These are phyloP conservation scores for Escovopsis sp. DNA, from an alignment of 2,329 filamentous ascomycete species.

Conservation along the genomic window DNA sequence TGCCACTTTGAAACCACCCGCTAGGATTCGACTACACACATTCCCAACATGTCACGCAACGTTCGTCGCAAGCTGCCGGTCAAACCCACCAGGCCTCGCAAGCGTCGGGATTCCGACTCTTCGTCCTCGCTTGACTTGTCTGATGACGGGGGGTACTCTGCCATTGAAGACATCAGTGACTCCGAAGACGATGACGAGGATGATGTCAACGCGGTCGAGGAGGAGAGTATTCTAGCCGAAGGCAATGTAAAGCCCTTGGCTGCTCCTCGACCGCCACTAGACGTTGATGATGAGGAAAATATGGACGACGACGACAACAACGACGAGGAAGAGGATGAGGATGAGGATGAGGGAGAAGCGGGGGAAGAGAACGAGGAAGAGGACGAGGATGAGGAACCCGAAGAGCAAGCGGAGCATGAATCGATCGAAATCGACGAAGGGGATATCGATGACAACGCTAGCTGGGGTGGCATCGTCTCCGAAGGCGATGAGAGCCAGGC, in stretches of 20 bases:
- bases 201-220: conserved; percentile 63
- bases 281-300: conserved; percentile 19
- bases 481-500: conserved; percentile 28
- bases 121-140: conserved; percentile 44
- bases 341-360: conserved; percentile 23
- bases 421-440: conserved; percentile 20
- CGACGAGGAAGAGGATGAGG: conserved; percentile 22
- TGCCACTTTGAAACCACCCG: neutral
- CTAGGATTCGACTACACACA: conserved; percentile 2
- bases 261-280: conserved; percentile 35
- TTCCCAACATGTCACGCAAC: conserved; percentile 34
- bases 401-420: conserved; percentile 24
- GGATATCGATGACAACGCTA: conserved; percentile 28
- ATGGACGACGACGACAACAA: conserved; percentile 24
- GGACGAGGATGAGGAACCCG: conserved; percentile 23
- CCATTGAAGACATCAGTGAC: conserved; percentile 65
- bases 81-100: conserved; percentile 26
- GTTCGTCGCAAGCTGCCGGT: conserved; percentile 31
- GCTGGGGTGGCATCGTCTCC: conserved; percentile 41
- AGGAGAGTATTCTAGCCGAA: conserved; percentile 50
- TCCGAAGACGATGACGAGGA: conserved; percentile 65
- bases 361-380: conserved; percentile 24
- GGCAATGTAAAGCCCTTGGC: conserved; percentile 22
- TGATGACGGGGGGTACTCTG: conserved; percentile 58
- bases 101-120: conserved; percentile 35